phyloP scores from a whole-genome alignment of 1,284 basidiomycete species.

The Stygiomarasmius scandens region DNA sequence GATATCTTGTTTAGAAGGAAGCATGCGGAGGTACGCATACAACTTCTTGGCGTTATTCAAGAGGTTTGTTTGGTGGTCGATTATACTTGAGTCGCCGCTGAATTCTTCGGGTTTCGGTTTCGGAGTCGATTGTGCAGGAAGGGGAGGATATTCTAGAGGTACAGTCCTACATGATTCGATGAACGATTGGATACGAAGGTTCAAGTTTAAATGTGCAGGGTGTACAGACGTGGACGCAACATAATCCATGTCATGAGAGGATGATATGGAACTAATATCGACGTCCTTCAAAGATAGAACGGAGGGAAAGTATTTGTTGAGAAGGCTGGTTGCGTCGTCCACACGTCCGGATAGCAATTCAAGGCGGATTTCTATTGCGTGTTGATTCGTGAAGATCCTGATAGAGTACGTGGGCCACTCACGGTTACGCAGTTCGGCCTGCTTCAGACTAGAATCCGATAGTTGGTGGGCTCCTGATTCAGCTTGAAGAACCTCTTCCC shows the following conservation, averaged over 20 bases:
- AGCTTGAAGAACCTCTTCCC: slow-evolving; percentile 56
- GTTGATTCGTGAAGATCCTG: not conserved
- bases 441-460: slow-evolving; percentile 46
- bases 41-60: slow-evolving; percentile 65
- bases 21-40: slow-evolving; percentile 52
- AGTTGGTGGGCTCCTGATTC: slow-evolving; percentile 32
- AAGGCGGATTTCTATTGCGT: slow-evolving; percentile 61
- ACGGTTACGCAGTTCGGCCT: slow-evolving; percentile 63
- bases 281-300: slow-evolving; percentile 50
- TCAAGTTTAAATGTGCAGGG: slow-evolving; percentile 74
- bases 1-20: slow-evolving; percentile 56
- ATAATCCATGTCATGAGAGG: slow-evolving; percentile 40
- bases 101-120: not conserved
- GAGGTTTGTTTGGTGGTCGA: slow-evolving; percentile 44
- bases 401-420: slow-evolving; percentile 24
- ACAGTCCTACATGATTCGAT: slow-evolving; percentile 79
- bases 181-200: slow-evolving; percentile 83
- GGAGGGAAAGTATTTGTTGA: slow-evolving; percentile 69
- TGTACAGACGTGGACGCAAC: slow-evolving; percentile 63
- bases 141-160: slow-evolving; percentile 53
- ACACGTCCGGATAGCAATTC: slow-evolving; percentile 72
- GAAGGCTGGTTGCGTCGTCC: slow-evolving; percentile 64
- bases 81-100: slow-evolving; percentile 28
- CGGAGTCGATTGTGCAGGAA: slow-evolving; percentile 11
- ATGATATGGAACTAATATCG: slow-evolving; percentile 18